A percentile compares a stretch with the other conserved stretches of the same genome.
These are phyloP conservation scores for Clonostachys rhizophaga DNA, from an alignment of 2,329 filamentous ascomycete species.

Conservation along the genomic window DNA sequence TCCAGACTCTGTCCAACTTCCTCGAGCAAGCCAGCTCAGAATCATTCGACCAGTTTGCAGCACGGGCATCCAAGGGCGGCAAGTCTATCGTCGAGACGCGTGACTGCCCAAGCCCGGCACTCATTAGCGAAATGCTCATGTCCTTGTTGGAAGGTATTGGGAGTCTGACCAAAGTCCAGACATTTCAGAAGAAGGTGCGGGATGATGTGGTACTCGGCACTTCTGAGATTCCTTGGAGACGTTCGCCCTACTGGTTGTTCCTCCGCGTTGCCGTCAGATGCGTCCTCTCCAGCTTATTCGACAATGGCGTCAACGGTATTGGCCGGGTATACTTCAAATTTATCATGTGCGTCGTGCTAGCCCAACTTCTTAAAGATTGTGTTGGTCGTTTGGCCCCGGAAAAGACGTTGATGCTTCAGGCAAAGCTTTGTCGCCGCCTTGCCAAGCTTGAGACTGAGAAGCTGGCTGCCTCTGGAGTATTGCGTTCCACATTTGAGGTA, in stretches of 20 bases:
- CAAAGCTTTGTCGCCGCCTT: conserved; percentile 1
- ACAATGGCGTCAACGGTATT: conserved; percentile 6
- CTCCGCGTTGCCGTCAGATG: conserved; percentile 54
- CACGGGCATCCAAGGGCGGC: conserved; percentile 46
- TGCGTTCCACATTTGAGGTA: not conserved
- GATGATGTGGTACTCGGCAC: conserved; percentile 55
- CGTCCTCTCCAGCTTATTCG: conserved; percentile 35
- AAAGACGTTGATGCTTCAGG: not conserved
- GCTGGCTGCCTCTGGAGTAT: not conserved
- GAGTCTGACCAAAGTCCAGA: conserved; percentile 18
- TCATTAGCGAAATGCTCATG: conserved; percentile 58
- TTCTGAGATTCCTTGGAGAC: conserved; percentile 52
- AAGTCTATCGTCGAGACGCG: conserved; percentile 45
- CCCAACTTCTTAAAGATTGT: conserved; percentile 36
- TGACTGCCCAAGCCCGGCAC: conserved; percentile 40
- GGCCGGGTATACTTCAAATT: conserved; percentile 43
- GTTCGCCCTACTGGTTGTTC: conserved; percentile 57
- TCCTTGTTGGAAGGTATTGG: conserved; percentile 56
- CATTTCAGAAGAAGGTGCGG: conserved; percentile 51
- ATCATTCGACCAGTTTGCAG: conserved; percentile 46
- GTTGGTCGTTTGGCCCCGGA: conserved; percentile 6
- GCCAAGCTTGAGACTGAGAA: conserved; percentile 2
- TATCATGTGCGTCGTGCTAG: conserved; percentile 43
- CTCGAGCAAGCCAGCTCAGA: conserved; percentile 53
- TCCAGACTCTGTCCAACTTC: conserved; percentile 37